Percentiles rank a stretch among this genome's conserved stretches.
phyloP scores from a whole-genome alignment of 1,284 basidiomycete species.

The Fomitiporia mediterranea region DNA sequence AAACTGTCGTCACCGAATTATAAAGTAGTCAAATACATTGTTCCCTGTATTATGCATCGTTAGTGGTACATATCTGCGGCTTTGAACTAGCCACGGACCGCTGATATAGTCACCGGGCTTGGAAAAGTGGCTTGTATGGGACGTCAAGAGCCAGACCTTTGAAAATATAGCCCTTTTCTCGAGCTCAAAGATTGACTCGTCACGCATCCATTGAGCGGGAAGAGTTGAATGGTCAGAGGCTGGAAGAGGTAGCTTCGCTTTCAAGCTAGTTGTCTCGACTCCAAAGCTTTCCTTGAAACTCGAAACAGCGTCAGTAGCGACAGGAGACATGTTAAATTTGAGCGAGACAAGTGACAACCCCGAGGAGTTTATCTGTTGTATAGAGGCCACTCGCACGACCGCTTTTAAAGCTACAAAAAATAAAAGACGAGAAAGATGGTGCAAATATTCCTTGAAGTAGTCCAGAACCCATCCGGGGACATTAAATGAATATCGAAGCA shows the following conservation, averaged over 20 bases:
- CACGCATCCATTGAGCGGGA: slow-evolving; percentile 18
- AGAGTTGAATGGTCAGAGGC: slow-evolving; percentile 4
- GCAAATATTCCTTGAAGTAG: not conserved
- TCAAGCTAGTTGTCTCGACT: not conserved
- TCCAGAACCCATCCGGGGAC: not conserved
- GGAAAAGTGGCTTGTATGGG: slow-evolving; percentile 24
- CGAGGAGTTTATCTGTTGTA: not conserved
- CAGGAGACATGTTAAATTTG: slow-evolving; percentile 10
- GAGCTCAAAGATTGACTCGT: slow-evolving; percentile 22
- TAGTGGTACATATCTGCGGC: no score
- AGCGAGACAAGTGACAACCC: not conserved
- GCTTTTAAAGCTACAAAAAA: not conserved
- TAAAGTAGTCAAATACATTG: slow-evolving; percentile 20
- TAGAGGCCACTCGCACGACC: not conserved
- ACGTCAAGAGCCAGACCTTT: slow-evolving; percentile 24
- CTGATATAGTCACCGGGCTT: slow-evolving; percentile 26
- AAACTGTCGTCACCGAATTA: slow-evolving; percentile 11
- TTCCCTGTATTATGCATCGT: no score
- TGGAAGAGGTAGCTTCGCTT: not conserved
- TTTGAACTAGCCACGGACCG: no score
- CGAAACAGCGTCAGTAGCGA: slow-evolving; percentile 1
- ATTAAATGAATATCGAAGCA: not conserved
- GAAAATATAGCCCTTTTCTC: slow-evolving; percentile 28
- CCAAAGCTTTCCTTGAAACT: not conserved
- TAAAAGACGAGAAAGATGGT: not conserved